These are phyloP conservation scores for Selenicereus undatus DNA, from an alignment of 148 eudicot species.

Conservation along the genomic window DNA sequence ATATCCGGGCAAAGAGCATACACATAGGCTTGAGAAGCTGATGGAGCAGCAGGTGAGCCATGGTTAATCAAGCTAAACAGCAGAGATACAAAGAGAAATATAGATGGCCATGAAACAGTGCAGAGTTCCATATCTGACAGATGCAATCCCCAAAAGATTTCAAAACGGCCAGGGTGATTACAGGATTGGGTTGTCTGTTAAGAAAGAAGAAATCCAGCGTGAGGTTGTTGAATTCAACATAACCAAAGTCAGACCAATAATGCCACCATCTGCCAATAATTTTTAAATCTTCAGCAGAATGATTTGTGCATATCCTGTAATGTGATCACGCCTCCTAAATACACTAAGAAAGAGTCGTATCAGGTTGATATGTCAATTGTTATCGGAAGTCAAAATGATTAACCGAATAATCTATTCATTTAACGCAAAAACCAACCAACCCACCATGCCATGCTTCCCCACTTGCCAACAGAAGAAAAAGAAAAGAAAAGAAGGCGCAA, in stretches of 20 bases:
- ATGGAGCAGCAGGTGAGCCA: slow-evolving; percentile 5
- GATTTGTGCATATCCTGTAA: neutral
- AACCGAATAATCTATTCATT: neutral
- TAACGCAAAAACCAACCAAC: neutral
- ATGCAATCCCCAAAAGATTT: neutral
- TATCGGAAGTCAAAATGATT: neutral
- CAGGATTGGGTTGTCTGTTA: neutral
- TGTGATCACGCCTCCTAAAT: neutral
- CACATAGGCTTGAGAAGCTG: slow-evolving; percentile 16
- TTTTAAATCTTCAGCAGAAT: neutral
- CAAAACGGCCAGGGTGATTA: neutral
- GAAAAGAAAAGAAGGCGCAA: neutral
- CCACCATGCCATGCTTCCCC: neutral
- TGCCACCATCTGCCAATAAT: neutral
- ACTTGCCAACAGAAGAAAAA: neutral
- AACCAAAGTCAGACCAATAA: slow-evolving; percentile 2
- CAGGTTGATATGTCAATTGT: neutral
- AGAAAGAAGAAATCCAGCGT: neutral
- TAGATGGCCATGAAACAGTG: neutral
- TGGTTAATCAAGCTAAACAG: neutral
- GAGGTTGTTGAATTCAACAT: neutral
- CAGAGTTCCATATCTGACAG: slow-evolving; percentile 14
- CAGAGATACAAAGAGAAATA: neutral
- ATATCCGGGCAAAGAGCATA: slow-evolving; percentile 32
- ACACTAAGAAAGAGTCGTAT: neutral